Percentiles rank a stretch among this genome's conserved stretches.
Evolutionary conservation across 108 stramenopile species (phyloP).

Genomic region (Discostella stelligeroides): DNA sequence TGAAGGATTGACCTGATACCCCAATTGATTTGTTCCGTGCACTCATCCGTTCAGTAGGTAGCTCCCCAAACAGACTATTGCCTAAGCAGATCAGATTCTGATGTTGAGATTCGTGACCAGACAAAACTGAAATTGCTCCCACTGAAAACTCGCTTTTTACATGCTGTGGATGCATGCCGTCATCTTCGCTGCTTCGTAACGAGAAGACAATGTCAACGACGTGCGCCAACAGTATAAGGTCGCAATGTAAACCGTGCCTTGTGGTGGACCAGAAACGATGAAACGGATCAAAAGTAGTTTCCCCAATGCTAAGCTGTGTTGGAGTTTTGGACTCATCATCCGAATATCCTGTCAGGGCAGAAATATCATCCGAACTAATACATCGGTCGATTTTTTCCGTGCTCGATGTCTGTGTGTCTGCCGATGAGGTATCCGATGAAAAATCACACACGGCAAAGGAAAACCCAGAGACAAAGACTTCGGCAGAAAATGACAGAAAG

Average conservation of each 20-base stretch:
- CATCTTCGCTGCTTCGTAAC: conserved; percentile 1
- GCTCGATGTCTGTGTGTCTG: background rate
- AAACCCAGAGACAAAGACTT: conserved; percentile 27
- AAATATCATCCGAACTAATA: conserved; percentile 31
- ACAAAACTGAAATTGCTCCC: conserved; percentile 13
- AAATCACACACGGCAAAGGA: conserved; percentile 42
- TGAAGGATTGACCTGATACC: conserved; percentile 4
- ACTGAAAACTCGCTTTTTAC: conserved; percentile 9
- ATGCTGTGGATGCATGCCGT: conserved; percentile 3
- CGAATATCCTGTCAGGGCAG: conserved; percentile 43
- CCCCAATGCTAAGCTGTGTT: conserved; percentile 4
- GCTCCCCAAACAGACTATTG: background rate
- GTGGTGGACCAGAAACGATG: conserved; percentile 28
- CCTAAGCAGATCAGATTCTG: conserved; percentile 5
- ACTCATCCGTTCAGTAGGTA: too few species aligned
- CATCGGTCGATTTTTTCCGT: conserved; percentile 11
- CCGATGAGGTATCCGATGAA: background rate
- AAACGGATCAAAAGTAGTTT: conserved; percentile 31
- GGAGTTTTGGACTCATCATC: conserved; percentile 31
- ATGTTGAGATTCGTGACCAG: background rate
- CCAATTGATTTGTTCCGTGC: conserved; percentile 3
- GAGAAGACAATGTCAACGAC: conserved; percentile 24
- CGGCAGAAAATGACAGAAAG: conserved; percentile 6
- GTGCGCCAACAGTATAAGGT: conserved; percentile 34
- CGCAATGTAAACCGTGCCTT: conserved; percentile 17